Conservation (phyloP, 352 stramenopile genomes). For the Phytophthora capsici region DNA sequence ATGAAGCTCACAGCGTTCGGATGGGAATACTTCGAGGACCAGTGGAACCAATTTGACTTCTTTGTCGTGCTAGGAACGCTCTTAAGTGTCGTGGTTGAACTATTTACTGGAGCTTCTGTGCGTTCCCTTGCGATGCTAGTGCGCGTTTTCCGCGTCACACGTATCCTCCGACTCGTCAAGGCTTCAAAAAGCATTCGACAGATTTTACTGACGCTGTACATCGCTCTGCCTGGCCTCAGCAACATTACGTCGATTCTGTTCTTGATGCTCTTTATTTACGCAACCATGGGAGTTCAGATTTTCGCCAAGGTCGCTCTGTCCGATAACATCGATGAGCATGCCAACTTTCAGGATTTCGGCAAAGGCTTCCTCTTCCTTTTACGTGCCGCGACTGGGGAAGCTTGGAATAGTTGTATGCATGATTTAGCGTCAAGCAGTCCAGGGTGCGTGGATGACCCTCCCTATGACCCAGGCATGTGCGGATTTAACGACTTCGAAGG, state of each 20-base stretch:
- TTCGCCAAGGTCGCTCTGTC: conserved; percentile 88
- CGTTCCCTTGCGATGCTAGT: conserved; percentile 88
- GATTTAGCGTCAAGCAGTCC: conserved; percentile 53
- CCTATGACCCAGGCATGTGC: conserved; percentile 65
- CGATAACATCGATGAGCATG: conserved; percentile 81
- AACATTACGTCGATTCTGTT: conserved; percentile 94
- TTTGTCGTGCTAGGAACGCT: conserved; percentile 78
- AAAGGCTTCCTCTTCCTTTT: conserved; percentile 92
- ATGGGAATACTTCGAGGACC: conserved; percentile 82
- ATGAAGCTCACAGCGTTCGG: conserved; percentile 89
- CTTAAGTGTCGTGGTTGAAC: conserved; percentile 63
- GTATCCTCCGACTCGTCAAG: conserved; percentile 85
- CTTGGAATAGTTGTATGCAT: conserved; percentile 95
- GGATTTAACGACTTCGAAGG: conserved; percentile 73
- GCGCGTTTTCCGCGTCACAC: conserved; percentile 90
- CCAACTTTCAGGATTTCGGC: conserved; percentile 94
- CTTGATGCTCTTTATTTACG: conserved; percentile 94
- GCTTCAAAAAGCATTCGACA: conserved; percentile 88
- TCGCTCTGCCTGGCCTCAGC: conserved; percentile 85
- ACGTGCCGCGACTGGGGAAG: conserved; percentile 92
- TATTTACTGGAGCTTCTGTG: conserved; percentile 60
- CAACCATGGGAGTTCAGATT: conserved; percentile 92
- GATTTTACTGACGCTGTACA: conserved; percentile 92
- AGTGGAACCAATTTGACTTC: conserved; percentile 93
- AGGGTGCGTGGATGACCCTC: conserved; percentile 70